Evolutionary conservation across 1,139 yeast species (phyloP), one percentile per base, ranked within the genome.

Genomic region (Protomyces macrosporus): DNA sequence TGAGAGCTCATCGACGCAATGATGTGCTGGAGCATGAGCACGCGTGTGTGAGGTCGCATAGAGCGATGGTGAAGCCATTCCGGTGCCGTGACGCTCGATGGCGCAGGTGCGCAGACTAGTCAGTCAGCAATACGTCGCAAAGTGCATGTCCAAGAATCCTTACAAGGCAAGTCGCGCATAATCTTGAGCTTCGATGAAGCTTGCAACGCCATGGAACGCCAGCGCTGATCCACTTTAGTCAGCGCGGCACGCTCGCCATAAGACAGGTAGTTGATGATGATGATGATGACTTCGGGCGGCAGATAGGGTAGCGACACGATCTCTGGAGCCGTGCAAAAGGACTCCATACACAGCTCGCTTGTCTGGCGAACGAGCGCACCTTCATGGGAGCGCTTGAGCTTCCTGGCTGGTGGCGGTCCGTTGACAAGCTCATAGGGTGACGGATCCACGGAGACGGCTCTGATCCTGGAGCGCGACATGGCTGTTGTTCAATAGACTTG

Each of bases 161-260:
- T 52, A 58, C 62, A 52, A 10, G 62, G 55, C 4, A 58, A 33
- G 34, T 58, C 62, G 23, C 62, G 42, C 62, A 58, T 58, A 45
- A 58, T 50, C 62, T 58, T 58, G 55, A 58, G 56, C 37, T 58
- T 58, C 9, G 42, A 48, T 5, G 42, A 12, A 6, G 56, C 40
- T 3, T 40, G 56, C 10, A 58, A 52, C 14, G 62, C 51, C 6
- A 58, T 39, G 2, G 50, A 39, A 6, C 62, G 51, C 14, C 53
- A 14, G 23, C 33, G 51, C 10, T 52, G 53, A 34, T 50, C 42
- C n/a, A 52, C 56, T 14, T 23, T 50, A 14, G 62, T 45, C 56
- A 58, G n/a, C 12, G 30, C 42, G 14, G 50, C 52, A 6, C 62
- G 39, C 16, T 58, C 62, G 33, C 39, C 62, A 30, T 51, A 58